These are phyloP conservation scores for Chalciporus sp. DNA, from an alignment of 1,284 basidiomycete genomes.

Conservation along the genomic window DNA sequence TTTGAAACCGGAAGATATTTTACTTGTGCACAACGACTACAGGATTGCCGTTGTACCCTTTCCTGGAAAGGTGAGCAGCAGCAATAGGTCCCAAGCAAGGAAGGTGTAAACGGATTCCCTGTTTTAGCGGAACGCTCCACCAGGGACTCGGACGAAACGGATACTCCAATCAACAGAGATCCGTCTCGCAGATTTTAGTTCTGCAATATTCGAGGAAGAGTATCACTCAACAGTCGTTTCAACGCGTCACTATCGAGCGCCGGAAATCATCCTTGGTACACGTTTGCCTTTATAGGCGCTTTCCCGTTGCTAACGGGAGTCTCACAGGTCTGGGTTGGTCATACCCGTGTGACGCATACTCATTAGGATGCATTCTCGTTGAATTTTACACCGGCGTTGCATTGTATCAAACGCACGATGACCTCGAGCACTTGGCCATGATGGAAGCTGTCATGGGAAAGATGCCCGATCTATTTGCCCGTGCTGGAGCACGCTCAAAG, in stretches of 20 bases:
- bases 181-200: slow-evolving; percentile 97
- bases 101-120: slow-evolving; percentile 13
- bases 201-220: slow-evolving; percentile 96
- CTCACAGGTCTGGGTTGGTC: slow-evolving; percentile 91
- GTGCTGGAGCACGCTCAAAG: slow-evolving; percentile 71
- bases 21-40: slow-evolving; percentile 88
- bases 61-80: slow-evolving; percentile 55
- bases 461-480: slow-evolving; percentile 87
- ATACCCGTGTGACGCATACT: slow-evolving; percentile 98
- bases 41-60: slow-evolving; percentile 57
- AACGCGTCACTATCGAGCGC: slow-evolving; percentile 97
- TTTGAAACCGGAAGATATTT: slow-evolving; percentile 97
- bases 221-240: slow-evolving; percentile 98
- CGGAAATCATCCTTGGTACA: slow-evolving; percentile 97
- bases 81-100: slow-evolving; percentile 5
- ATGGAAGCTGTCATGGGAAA: slow-evolving; percentile 99
- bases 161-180: slow-evolving; percentile 91
- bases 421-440: slow-evolving; percentile 99
- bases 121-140: slow-evolving; percentile 58
- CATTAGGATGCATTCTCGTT: slow-evolving; percentile 97
- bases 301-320: slow-evolving; percentile 15
- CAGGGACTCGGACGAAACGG: slow-evolving; percentile 67
- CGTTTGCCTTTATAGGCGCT: background rate
- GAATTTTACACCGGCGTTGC: slow-evolving; percentile 99
- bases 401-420: slow-evolving; percentile 98